phyloP scores from a whole-genome alignment of 345 rosid species.

The Hypericum androsaemum region DNA sequence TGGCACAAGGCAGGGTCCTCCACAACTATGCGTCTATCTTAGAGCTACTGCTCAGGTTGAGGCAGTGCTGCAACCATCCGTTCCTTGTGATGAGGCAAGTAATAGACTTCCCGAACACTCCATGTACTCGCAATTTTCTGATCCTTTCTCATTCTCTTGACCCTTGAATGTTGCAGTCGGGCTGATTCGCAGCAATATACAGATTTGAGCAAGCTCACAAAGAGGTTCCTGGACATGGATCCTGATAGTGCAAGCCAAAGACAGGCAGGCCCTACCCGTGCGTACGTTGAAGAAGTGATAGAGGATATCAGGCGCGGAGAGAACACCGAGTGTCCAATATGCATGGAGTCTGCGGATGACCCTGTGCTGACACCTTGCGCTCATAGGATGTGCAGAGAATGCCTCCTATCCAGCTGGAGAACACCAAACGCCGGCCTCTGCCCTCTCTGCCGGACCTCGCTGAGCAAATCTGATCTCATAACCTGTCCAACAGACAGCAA shows the following conservation, averaged over 20 bases:
- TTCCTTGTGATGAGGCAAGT: constrained; percentile 58
- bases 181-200: constrained; percentile 42
- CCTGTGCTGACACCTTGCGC: constrained; percentile 66
- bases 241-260: constrained; percentile 16
- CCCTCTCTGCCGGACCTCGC: constrained; percentile 39
- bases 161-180: constrained; percentile 19
- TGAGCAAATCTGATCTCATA: constrained; percentile 41
- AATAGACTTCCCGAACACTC: background rate
- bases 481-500: constrained; percentile 45
- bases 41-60: constrained; percentile 55
- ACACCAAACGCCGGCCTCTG: constrained; percentile 35
- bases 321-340: constrained; percentile 52
- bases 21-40: constrained; percentile 60
- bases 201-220: constrained; percentile 51
- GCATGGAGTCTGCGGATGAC: constrained; percentile 57
- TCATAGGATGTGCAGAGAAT: constrained; percentile 62
- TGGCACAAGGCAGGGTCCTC: constrained; percentile 65
- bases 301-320: constrained; percentile 41
- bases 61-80: constrained; percentile 74
- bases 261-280: constrained; percentile 29
- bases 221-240: constrained; percentile 43
- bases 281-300: constrained; percentile 44
- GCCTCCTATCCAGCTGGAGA: constrained; percentile 55
- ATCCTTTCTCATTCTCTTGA: constrained; percentile 1
- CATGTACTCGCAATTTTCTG: background rate